phyloP scores from a whole-genome alignment of 768 basidiomycete genomes.

The Trametes cinnabarina region DNA sequence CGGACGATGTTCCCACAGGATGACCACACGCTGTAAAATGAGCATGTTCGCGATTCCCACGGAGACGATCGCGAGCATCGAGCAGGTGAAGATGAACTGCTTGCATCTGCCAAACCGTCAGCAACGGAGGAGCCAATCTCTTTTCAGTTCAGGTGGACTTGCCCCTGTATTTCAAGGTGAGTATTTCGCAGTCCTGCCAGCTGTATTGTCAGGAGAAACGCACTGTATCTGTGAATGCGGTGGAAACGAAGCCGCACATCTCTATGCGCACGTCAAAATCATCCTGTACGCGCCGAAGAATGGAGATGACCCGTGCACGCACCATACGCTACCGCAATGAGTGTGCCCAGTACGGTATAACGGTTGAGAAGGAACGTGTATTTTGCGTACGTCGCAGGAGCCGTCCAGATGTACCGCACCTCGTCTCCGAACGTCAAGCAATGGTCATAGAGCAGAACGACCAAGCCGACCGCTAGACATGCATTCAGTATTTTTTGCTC shows the following conservation, averaged over 20 bases:
- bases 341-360: conserved; percentile 34
- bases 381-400: conserved; percentile 37
- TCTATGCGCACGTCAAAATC: conserved; percentile 14
- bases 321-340: conserved; percentile 30
- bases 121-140: not conserved
- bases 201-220: not conserved
- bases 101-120: conserved; percentile 28
- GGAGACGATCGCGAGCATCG: conserved; percentile 30
- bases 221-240: conserved; percentile 16
- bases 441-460: conserved; percentile 42
- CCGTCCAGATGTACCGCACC: conserved; percentile 40
- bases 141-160: not conserved
- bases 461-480: conserved; percentile 31
- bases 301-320: not conserved
- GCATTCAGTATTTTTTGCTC: not conserved
- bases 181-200: not conserved
- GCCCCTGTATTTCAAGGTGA: conserved; percentile 10
- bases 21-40: conserved; percentile 34
- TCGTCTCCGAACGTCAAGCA: conserved; percentile 40
- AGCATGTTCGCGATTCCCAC: conserved; percentile 32
- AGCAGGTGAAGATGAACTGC: conserved; percentile 23
- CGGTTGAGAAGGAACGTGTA: conserved; percentile 40
- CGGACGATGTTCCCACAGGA: conserved; percentile 37
- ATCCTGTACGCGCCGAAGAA: no score
- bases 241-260: conserved; percentile 25